Evolutionary conservation across 371 early-diverging fungal species (phyloP).

Genomic region (Circinella minor): DNA sequence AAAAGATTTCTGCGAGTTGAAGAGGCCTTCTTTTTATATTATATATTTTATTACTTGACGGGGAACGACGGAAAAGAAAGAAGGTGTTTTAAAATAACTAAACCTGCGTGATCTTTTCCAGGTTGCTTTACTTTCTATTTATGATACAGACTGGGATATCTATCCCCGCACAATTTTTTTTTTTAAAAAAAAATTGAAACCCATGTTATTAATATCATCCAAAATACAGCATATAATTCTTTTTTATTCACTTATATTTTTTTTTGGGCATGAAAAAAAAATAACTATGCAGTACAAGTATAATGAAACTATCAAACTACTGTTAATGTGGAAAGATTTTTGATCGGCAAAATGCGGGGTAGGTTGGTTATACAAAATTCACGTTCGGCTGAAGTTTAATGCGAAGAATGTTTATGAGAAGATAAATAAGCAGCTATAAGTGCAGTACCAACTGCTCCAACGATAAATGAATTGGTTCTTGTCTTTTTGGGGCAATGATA

Average conservation of each 20-base stretch:
- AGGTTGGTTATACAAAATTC: neutral
- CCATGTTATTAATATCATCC: too few relatives aligned
- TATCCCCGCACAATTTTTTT: too few relatives aligned
- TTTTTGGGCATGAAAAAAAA: too few relatives aligned
- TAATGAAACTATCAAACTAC: too few relatives aligned
- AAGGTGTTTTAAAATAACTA: neutral
- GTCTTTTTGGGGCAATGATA: slow-evolving; percentile 2
- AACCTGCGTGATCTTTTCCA: too few relatives aligned
- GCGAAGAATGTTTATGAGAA: neutral
- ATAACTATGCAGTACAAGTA: too few relatives aligned
- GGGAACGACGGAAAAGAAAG: neutral
- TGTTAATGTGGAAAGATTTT: too few relatives aligned
- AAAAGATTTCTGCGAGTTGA: neutral
- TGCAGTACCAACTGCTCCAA: neutral
- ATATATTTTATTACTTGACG: neutral
- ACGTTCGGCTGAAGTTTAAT: neutral
- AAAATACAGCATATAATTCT: too few relatives aligned
- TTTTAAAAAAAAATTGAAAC: too few relatives aligned
- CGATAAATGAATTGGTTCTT: neutral
- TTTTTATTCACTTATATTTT: too few relatives aligned
- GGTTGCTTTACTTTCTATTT: too few relatives aligned
- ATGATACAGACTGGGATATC: too few relatives aligned
- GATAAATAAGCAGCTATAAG: neutral
- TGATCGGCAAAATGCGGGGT: neutral
- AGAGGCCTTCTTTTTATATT: neutral